phyloP scores from a whole-genome alignment of 2,329 filamentous ascomycete genomes.

The Pseudocercospora fijiensis region DNA sequence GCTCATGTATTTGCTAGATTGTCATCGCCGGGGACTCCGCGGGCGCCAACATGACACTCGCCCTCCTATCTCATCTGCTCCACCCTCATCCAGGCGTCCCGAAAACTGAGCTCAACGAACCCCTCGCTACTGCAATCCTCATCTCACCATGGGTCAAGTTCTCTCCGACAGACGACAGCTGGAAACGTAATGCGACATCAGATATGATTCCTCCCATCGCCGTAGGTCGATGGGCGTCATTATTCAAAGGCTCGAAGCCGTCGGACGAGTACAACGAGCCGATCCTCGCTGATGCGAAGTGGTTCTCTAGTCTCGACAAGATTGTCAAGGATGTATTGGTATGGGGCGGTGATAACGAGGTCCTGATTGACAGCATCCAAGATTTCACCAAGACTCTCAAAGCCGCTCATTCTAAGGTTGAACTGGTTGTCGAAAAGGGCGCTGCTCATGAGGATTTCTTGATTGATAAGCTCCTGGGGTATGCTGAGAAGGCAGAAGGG shows the following conservation, averaged over 20 bases:
- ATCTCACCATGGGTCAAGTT: conserved; percentile 61
- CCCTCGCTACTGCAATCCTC: conserved; percentile 53
- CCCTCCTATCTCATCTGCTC: conserved; percentile 51
- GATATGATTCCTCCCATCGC: conserved; percentile 51
- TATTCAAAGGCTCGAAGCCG: conserved; percentile 45
- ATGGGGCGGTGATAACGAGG: conserved; percentile 56
- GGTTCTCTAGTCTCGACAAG: conserved; percentile 54
- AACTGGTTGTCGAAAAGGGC: conserved; percentile 39
- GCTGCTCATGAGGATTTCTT: conserved; percentile 47
- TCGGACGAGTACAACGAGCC: conserved; percentile 57
- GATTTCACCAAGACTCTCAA: conserved; percentile 52
- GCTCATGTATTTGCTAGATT: conserved; percentile 37
- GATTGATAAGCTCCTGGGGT: conserved; percentile 42
- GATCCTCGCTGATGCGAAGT: conserved; percentile 48
- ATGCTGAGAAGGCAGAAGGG: conserved; percentile 40
- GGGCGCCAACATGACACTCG: conserved; percentile 51
- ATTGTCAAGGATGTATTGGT: conserved; percentile 51
- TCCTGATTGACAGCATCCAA: conserved; percentile 57
- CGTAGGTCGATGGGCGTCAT: conserved; percentile 48
- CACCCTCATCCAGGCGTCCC: conserved; percentile 56
- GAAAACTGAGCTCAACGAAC: conserved; percentile 42
- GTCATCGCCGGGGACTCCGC: conserved; percentile 55
- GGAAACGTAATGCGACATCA: conserved; percentile 49
- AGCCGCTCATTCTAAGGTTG: conserved; percentile 40
- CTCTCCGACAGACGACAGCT: conserved; percentile 45